A percentile compares a stretch with the other conserved stretches of the same genome.
These are phyloP conservation scores for Thalassiosira livingstoniorum DNA, from an alignment of 352 stramenopile species.

Conservation along the genomic window DNA sequence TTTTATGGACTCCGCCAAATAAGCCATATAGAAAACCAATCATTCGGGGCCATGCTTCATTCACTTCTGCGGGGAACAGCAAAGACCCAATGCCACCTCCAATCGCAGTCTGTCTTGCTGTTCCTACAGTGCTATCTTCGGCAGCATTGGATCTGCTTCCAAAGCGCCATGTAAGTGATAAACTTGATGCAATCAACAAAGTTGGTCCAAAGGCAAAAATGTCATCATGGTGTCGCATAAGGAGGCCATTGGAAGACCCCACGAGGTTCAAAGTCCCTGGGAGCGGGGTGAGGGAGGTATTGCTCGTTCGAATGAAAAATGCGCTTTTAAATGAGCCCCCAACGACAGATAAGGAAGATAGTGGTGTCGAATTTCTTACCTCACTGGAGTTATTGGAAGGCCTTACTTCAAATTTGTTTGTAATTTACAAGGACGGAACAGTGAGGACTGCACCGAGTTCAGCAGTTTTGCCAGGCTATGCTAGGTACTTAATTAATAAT, in stretches of 20 bases:
- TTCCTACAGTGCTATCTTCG: constrained; percentile 44
- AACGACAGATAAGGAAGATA: not conserved
- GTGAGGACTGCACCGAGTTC: constrained; percentile 57
- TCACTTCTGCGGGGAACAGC: constrained; percentile 24
- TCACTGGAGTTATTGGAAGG: constrained; percentile 80
- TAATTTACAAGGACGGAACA: constrained; percentile 77
- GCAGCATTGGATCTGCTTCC: constrained; percentile 42
- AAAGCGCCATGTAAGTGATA: constrained; percentile 28
- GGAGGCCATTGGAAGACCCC: constrained; percentile 68
- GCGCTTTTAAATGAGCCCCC: constrained; percentile 21
- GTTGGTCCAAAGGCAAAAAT: constrained; percentile 62
- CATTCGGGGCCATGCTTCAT: constrained; percentile 61
- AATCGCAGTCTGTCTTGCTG: constrained; percentile 64
- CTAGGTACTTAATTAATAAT: constrained; percentile 49
- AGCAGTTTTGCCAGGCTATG: constrained; percentile 57
- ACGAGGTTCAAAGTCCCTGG: constrained; percentile 60
- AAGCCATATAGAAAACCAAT: constrained; percentile 31
- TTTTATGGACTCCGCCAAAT: constrained; percentile 68
- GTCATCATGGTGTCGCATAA: constrained; percentile 69
- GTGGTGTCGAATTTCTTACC: constrained; percentile 29
- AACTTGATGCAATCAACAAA: not conserved
- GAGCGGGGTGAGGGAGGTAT: constrained; percentile 67
- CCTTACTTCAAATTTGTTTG: constrained; percentile 82
- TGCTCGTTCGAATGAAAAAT: constrained; percentile 58
- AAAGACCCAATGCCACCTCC: constrained; percentile 26